Percentiles rank a stretch among this genome's conserved stretches.
phyloP scores from a whole-genome alignment of 2,329 filamentous ascomycete genomes.

The Colletotrichum sansevieriae region DNA sequence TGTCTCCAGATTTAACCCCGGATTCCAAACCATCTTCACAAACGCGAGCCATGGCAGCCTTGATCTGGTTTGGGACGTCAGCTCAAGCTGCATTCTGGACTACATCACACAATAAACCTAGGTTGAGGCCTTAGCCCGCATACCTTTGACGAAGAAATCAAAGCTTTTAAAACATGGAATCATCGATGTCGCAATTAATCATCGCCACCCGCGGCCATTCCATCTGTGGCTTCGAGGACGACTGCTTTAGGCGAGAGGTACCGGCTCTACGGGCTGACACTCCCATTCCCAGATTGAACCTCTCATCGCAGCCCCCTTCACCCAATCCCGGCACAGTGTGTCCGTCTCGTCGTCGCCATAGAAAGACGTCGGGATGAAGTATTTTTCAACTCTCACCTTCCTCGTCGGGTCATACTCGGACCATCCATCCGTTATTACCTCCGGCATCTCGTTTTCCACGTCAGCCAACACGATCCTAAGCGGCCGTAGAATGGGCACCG shows the following conservation, averaged over 20 bases:
- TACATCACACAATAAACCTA: too few species aligned
- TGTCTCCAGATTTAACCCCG: background rate
- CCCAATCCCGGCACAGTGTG: conserved; percentile 56
- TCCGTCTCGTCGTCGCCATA: conserved; percentile 54
- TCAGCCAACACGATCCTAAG: conserved; percentile 43
- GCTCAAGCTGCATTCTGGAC: background rate
- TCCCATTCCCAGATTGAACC: conserved; percentile 56
- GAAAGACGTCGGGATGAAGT: conserved; percentile 55
- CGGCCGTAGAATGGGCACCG: conserved; percentile 44
- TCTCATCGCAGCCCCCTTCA: conserved; percentile 55
- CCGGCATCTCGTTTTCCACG: conserved; percentile 39
- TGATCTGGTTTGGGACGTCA: conserved; percentile 1
- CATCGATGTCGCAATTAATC: too few species aligned
- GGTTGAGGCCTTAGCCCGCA: background rate
- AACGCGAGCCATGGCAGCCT: background rate
- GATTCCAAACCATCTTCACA: background rate
- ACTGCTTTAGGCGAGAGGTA: too few species aligned
- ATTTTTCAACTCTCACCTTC: conserved; percentile 54
- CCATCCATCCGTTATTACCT: conserved; percentile 49
- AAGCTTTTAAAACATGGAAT: too few species aligned
- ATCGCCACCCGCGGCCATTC: too few species aligned
- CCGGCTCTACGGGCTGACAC: conserved; percentile 34
- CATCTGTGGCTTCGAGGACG: too few species aligned
- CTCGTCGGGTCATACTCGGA: conserved; percentile 52
- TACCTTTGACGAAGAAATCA: too few species aligned